Evolutionary conservation across 345 rosid genomes (phyloP), one percentile per base, ranked within the genome.

Genomic region (Mallotus nudiflorus): DNA sequence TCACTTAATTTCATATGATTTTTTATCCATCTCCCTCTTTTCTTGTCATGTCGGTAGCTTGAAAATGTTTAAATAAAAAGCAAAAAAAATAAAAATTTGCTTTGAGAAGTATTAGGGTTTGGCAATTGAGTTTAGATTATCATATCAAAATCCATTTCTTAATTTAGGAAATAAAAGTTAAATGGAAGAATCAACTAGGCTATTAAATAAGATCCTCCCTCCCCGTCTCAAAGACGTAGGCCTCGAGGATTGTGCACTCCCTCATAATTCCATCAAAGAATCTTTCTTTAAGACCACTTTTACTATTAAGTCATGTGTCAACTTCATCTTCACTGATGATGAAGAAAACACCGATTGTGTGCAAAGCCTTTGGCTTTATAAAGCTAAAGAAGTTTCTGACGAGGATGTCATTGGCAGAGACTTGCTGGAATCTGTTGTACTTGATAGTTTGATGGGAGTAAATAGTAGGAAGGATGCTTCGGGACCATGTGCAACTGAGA

Each of bases 231-330:
- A 84, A 58, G 92, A 91, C 46, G 92, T 90, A 16, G 89, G 97
- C 11, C 87, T 91, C 51, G 92, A 87, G 61, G 90, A 91, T 69
- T 88, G 90, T 63, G 91, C 96, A 39, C 71, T 88, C 2, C 90
- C 89, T 3, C 85, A 85, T 3, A 91, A 88, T 0, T 77, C 88
- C 66, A 90, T 85, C 66, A 82, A 76, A 18, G 89, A 88, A 75
- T 89, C 94, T 61, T 87, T 91, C 78, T 78, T 82, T 22, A 87
- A 78, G 75, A 94, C 92, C 2, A 92, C 89, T 19, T 62, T 86
- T 14, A 78, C 88, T 6, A 84, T 85, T 15, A 82, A 82, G 27
- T 86, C 89, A 0, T 82, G 86, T 27, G 86, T 89, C 31, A 52
- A 81, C 63, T 76, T 85, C n/a, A 31, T 87, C 78, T 46, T 68